A percentile compares a stretch with the other conserved stretches of the same genome.
Conservation (phyloP, 495 filamentous ascomycete genomes). For the Xylaria acuta region DNA sequence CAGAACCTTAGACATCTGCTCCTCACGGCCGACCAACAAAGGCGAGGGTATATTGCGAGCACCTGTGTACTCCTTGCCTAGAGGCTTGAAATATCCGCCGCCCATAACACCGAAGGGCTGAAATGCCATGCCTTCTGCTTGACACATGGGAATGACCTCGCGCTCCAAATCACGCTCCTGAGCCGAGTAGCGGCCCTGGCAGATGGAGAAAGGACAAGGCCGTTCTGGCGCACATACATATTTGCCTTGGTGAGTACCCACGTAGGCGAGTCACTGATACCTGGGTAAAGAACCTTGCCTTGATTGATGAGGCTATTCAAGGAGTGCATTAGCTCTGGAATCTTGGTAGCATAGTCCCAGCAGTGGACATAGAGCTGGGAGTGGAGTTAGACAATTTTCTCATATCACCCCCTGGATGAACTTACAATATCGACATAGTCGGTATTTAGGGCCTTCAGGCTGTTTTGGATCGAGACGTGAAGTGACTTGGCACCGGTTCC, state of each 20-base stretch:
- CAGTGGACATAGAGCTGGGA: constrained; percentile 52
- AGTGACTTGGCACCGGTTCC: constrained; percentile 62
- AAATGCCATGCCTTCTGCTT: constrained; percentile 65
- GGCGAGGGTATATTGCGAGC: neutral
- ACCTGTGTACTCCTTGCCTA: constrained; percentile 35
- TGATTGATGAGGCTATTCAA: constrained; percentile 56
- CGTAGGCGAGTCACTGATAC: constrained; percentile 64
- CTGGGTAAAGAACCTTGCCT: constrained; percentile 68
- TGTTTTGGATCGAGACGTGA: constrained; percentile 50
- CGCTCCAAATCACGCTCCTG: constrained; percentile 61
- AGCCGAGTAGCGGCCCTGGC: constrained; percentile 63
- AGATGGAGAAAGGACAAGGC: constrained; percentile 60
- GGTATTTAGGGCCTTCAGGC: constrained; percentile 60
- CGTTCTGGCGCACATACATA: constrained; percentile 62
- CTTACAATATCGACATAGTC: constrained; percentile 60
- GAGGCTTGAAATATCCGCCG: constrained; percentile 57
- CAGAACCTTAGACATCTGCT: constrained; percentile 50
- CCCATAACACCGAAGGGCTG: constrained; percentile 62
- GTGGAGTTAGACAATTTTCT: neutral
- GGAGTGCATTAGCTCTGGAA: constrained; percentile 66
- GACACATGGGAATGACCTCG: constrained; percentile 65
- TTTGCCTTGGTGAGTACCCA: constrained; percentile 66
- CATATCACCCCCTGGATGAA: neutral
- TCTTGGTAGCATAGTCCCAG: constrained; percentile 64
- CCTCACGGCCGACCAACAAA: constrained; percentile 29